Conservation (phyloP, 176 grass and related monocot genomes). For the maize (Zea mays) region DNA sequence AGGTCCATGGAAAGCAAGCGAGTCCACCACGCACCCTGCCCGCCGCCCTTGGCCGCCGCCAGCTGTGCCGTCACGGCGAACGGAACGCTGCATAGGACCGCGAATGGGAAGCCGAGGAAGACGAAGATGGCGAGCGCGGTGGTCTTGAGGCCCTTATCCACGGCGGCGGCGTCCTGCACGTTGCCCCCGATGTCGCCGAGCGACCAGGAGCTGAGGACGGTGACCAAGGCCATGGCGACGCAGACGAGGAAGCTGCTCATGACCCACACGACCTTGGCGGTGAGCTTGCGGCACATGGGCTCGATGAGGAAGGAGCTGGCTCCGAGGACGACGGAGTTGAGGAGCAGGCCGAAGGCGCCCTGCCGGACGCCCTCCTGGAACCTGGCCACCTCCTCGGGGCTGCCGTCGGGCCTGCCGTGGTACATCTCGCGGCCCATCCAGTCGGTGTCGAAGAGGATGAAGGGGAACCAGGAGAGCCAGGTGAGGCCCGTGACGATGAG, state of each 20-base stretch:
- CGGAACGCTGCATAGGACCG: conserved; percentile 74
- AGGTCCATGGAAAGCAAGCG: too few species aligned
- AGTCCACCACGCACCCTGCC: conserved; percentile 36
- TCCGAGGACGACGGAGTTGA: conserved; percentile 77
- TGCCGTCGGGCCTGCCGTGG: conserved; percentile 64
- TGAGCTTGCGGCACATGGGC: conserved; percentile 69
- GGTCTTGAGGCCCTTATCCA: conserved; percentile 43
- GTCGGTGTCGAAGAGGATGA: conserved; percentile 94
- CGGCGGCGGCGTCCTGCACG: conserved; percentile 49
- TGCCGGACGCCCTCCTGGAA: conserved; percentile 68
- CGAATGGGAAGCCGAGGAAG: conserved; percentile 72
- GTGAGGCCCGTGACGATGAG: conserved; percentile 76
- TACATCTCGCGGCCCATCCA: conserved; percentile 97
- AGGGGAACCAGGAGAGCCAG: conserved; percentile 88
- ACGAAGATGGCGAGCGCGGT: conserved; percentile 58
- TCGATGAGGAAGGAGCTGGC: conserved; percentile 67
- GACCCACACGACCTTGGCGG: conserved; percentile 57
- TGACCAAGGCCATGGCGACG: conserved; percentile 49
- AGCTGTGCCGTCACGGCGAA: conserved; percentile 79
- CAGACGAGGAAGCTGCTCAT: conserved; percentile 60
- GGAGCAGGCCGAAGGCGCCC: conserved; percentile 72
- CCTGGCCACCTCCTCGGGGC: conserved; percentile 23
- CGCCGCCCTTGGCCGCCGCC: conserved; percentile 49
- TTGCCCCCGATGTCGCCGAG: conserved; percentile 47
- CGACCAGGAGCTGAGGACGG: conserved; percentile 66